These are phyloP conservation scores for Megacollybia platyphylla DNA, from an alignment of 1,284 basidiomycete species.

Conservation along the genomic window DNA sequence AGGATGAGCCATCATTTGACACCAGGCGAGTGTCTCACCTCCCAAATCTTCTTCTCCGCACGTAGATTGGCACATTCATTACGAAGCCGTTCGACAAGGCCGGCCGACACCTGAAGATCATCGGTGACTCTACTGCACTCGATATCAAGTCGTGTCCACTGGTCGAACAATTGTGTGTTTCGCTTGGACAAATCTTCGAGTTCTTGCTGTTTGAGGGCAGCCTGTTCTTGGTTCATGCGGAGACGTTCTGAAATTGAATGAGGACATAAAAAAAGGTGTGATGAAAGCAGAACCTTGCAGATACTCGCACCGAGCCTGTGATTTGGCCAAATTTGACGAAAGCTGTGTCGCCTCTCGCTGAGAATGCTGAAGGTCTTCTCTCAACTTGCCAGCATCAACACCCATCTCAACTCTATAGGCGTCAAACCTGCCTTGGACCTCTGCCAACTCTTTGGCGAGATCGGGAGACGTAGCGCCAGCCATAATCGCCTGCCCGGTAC, in stretches of 20 bases:
- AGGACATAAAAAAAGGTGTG: slow-evolving; percentile 2
- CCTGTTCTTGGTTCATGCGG: slow-evolving; percentile 52
- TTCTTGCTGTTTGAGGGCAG: slow-evolving; percentile 40
- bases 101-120: slow-evolving; percentile 45
- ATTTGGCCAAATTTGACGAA: slow-evolving; percentile 62
- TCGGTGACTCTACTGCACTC: slow-evolving; percentile 52
- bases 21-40: slow-evolving; percentile 34
- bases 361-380: slow-evolving; percentile 54
- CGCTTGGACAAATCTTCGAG: slow-evolving; percentile 49
- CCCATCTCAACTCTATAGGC: slow-evolving; percentile 71
- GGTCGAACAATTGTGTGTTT: slow-evolving; percentile 57
- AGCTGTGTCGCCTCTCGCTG: slow-evolving; percentile 60
- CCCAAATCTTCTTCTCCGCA: slow-evolving; percentile 88
- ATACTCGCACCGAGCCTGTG: slow-evolving; percentile 69
- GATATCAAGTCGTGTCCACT: slow-evolving; percentile 54
- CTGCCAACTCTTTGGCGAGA: slow-evolving; percentile 46
- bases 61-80: slow-evolving; percentile 79
- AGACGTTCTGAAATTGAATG: slow-evolving; percentile 38
- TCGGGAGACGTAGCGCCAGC: slow-evolving; percentile 10
- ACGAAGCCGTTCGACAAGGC: slow-evolving; percentile 58
- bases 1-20: slow-evolving; percentile 3
- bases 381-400: slow-evolving; percentile 52
- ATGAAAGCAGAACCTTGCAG: slow-evolving; percentile 41
- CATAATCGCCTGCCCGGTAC: slow-evolving; percentile 16
- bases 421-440: slow-evolving; percentile 68